phyloP scores from a whole-genome alignment of 176 grass and related monocot species.

The Rhipidocladum racemiflorum region DNA sequence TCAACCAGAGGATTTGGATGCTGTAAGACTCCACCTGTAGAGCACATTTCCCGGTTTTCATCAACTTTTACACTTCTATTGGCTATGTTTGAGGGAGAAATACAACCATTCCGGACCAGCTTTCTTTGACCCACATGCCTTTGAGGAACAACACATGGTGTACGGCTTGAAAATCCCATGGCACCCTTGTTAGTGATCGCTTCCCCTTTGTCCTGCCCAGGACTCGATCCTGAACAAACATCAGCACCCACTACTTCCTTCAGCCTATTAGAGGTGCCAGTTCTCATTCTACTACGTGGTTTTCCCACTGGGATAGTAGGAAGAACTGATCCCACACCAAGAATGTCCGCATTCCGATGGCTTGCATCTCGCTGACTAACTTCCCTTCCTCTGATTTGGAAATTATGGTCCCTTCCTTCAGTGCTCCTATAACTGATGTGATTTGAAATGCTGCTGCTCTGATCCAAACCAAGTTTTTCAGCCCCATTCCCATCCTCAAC shows the following conservation, averaged over 20 bases:
- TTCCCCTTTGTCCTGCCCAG: conserved; percentile 46
- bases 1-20: conserved; percentile 12
- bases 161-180: conserved; percentile 21
- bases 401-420: conserved; percentile 18
- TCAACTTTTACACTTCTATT: conserved; percentile 26
- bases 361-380: conserved; percentile 13
- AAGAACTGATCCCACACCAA: conserved; percentile 27
- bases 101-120: conserved; percentile 60
- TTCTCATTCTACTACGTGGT: conserved; percentile 25
- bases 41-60: conserved; percentile 36
- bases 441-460: conserved; percentile 22
- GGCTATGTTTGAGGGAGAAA: conserved; percentile 58
- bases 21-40: conserved; percentile 22
- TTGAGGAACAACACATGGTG: conserved; percentile 35
- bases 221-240: conserved; percentile 21
- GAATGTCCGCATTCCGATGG: conserved; percentile 13
- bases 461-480: conserved; percentile 25
- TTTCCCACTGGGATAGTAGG: conserved; percentile 28
- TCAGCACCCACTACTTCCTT: conserved; percentile 41
- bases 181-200: conserved; percentile 5
- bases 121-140: conserved; percentile 51
- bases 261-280: conserved; percentile 35
- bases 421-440: conserved; percentile 1
- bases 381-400: conserved; percentile 20
- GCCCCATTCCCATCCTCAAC: conserved; percentile 23